Evolutionary conservation across 2,329 filamentous ascomycete species (phyloP), one percentile per base, ranked within the genome.

Genomic region (Trichoderma semiorbis): DNA sequence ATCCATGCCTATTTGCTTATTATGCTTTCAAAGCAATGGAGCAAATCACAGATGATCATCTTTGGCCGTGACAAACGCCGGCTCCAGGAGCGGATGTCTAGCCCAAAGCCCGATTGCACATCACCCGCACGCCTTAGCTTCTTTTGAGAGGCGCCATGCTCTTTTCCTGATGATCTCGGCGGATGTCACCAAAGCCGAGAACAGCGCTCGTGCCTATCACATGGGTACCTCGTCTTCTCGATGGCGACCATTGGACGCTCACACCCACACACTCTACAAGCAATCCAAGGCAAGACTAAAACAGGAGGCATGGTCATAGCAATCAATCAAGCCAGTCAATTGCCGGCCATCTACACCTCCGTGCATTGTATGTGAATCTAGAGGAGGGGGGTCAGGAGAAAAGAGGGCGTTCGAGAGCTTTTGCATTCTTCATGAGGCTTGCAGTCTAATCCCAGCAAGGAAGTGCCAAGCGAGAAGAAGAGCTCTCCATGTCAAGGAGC

Each of bases 391-490:
- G 16, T 10, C 21, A 8, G 7, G 16, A 11, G 34, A 16, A 39
- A 21, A 47, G 28, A 16, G 53, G 58, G 28, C 11, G 8, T 18
- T 61, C 18, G 16, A 39, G 43, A 55, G 32, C 26, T 24, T 65
- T 68, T 68, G 53, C 55, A 68, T 68, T 57, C 50, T 71, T 57
- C 36, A 47, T 5, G 11, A 60, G 2, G 34, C 36, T n/a, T 18
- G 64, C 32, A 34, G 36, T 21, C 64, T 71, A 68, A n/a, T 36
- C 63, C 64, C 18, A 30, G 24, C 58, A 36, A 39, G 62, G 64
- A 68, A 71, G 50, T 71, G 69, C 63, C 63, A 71, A 70, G 69
- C 69, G 60, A 64, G 60, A 36, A 24, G 30, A 43, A 32, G 34
- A 70, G 60, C 39, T 10, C 16, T 43, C 39, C 39, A n/a, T 5